phyloP scores from a whole-genome alignment of 1,284 basidiomycete genomes.

The Sanguinoderma infundibulare region DNA sequence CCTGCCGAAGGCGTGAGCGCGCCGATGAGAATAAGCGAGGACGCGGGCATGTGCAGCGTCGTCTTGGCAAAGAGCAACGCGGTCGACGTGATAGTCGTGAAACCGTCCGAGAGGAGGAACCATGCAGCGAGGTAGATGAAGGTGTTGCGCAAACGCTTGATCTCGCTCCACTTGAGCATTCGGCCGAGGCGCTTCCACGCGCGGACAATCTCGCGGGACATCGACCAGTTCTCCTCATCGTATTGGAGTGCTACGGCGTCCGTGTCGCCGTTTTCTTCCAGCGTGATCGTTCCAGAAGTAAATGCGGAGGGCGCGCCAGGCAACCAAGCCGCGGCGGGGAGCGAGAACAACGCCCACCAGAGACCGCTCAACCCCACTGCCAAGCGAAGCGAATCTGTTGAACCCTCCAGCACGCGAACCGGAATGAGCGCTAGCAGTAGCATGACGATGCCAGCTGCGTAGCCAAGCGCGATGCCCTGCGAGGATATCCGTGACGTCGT shows the following conservation, averaged over 20 bases:
- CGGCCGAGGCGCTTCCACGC: constrained; percentile 71
- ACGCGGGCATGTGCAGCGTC: constrained; percentile 72
- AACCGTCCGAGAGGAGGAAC: constrained; percentile 90
- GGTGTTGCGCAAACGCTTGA: constrained; percentile 77
- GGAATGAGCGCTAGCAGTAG: constrained; percentile 76
- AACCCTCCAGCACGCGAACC: constrained; percentile 67
- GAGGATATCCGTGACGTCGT: constrained; percentile 83
- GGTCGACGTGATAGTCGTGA: constrained; percentile 84
- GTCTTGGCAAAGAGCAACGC: constrained; percentile 87
- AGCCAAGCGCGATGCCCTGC: constrained; percentile 83
- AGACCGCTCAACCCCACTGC: constrained; percentile 82
- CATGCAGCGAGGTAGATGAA: constrained; percentile 89
- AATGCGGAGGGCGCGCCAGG: constrained; percentile 42
- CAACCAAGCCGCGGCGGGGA: constrained; percentile 77
- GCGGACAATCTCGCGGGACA: constrained; percentile 53
- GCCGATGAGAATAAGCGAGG: constrained; percentile 73
- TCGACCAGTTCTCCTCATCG: constrained; percentile 45
- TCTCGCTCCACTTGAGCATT: constrained; percentile 74
- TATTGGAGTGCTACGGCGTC: constrained; percentile 16
- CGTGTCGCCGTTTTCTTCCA: constrained; percentile 18
- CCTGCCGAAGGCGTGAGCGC: constrained; percentile 71
- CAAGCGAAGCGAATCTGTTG: constrained; percentile 75
- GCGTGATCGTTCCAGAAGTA: constrained; percentile 18
- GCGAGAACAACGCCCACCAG: constrained; percentile 84
- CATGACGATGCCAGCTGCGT: constrained; percentile 74